phyloP scores from a whole-genome alignment of 345 rosid species.

The Eutrema heterophyllum region DNA sequence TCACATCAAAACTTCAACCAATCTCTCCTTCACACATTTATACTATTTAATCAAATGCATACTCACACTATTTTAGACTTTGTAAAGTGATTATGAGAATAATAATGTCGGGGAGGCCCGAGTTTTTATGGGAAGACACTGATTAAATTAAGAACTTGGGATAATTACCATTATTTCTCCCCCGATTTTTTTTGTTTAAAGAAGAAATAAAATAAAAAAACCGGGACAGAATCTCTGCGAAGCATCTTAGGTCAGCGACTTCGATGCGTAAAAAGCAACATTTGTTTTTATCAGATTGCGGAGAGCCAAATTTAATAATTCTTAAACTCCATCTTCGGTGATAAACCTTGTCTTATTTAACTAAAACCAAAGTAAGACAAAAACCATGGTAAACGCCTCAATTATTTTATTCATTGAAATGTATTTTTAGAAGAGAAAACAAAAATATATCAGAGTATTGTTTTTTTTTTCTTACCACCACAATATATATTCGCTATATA shows the following conservation, averaged over 20 bases:
- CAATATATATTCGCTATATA: constrained; percentile 9
- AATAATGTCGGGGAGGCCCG: constrained; percentile 25
- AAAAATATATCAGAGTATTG: neutral
- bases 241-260: constrained; percentile 39
- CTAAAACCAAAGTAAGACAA: constrained; percentile 19
- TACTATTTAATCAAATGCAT: constrained; percentile 11
- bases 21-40: constrained; percentile 25
- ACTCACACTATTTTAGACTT: neutral
- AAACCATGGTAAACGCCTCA: constrained; percentile 10
- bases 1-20: constrained; percentile 52
- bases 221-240: constrained; percentile 31
- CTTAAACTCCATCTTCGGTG: constrained; percentile 11
- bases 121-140: constrained; percentile 22
- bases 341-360: constrained; percentile 25
- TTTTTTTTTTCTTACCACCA: constrained; percentile 17
- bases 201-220: neutral
- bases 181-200: neutral
- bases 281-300: constrained; percentile 21
- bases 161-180: constrained; percentile 6
- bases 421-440: neutral
- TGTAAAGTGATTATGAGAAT: constrained; percentile 20
- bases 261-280: constrained; percentile 31
- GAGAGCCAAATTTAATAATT: neutral
- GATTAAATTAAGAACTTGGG: constrained; percentile 13
- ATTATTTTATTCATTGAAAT: neutral